Percentiles rank a stretch among this genome's conserved stretches.
Conservation (phyloP, 169 alveolate species). For the Cryptosporidium sp. region DNA sequence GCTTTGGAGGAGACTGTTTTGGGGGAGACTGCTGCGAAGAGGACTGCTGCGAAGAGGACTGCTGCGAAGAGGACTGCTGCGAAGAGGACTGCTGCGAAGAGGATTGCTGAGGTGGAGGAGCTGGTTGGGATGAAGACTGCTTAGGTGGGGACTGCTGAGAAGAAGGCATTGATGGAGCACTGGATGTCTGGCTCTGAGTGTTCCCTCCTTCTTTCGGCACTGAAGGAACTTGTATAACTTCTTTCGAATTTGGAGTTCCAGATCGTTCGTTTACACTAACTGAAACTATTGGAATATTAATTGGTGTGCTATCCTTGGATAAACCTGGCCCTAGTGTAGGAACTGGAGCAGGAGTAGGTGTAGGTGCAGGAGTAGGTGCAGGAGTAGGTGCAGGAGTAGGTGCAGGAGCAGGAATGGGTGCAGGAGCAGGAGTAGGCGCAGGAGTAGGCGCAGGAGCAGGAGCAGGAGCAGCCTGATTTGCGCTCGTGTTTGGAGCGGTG, state of each 20-base stretch:
- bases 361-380: too few species aligned
- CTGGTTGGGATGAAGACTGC: not conserved
- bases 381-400: too few species aligned
- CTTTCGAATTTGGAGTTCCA: conserved; percentile 1
- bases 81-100: not conserved
- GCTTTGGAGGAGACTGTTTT: not conserved
- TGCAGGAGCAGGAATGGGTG: too few species aligned
- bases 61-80: not conserved
- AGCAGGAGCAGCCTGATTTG: not conserved
- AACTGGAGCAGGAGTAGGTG: not conserved
- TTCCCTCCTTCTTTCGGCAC: not conserved
- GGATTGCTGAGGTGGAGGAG: not conserved
- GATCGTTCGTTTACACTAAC: conserved; percentile 17
- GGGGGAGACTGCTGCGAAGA: not conserved
- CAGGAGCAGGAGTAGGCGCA: not conserved
- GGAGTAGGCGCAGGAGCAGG: not conserved
- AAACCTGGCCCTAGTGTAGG: not conserved
- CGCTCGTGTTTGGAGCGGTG: not conserved
- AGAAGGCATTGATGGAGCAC: not conserved
- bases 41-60: too few species aligned
- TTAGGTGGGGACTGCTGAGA: not conserved
- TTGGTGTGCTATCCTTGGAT: conserved; percentile 2
- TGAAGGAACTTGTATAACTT: conserved; percentile 37
- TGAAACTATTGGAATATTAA: conserved; percentile 42
- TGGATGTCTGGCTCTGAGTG: not conserved